Base-by-base conservation (phyloP, 1,284 basidiomycete genomes). In the Lentinula novae-zelandiae region DNA sequence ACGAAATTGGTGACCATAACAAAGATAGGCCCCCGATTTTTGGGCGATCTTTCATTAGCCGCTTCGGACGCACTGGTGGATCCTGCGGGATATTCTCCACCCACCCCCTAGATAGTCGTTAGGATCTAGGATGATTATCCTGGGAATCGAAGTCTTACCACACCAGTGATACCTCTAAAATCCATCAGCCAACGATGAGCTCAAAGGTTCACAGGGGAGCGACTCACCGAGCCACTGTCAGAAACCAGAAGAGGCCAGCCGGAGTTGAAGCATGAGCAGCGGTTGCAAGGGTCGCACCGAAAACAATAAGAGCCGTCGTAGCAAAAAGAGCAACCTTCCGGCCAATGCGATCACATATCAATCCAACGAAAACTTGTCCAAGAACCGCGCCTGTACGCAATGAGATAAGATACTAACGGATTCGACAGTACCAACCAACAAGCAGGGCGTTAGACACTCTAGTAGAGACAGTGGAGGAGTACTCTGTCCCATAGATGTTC, bases 1-100 rank as follows among this genome's bases (percentile, higher is more conserved):
- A 87, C 83, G 53, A 88, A 82, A 69, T 91, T 91, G 27, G 89
- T 92, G 63, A 89, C 87, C 79, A 90, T 81, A 69, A 90, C 87
- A 71, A 90, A 90, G 17, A 88, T 82, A 69, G 88, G 86, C 0
- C 89, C 89, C 17, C 90, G 81, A 55, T 80, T 73, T 64, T 81
- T 78, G 39, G 82, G 63, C 71, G 83, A 83, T 63, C 81, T 82
- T 72, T 92, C 89, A 67, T 92, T 92, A 9, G 88, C 87, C 38
- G 88, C 84, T 69, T 92, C 89, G 48, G 81, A 84, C 39, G 69
- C 71, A 34, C 70, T 72, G 4, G 69, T 71, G 1, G 70, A 72
- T 8, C 85, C 87, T 2, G 87, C 87, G 0, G 90, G 89, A 70
- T 92, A 93, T 75, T 92, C 89, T 12, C 90, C 89, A 27, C 89